Percentiles rank a stretch among this genome's conserved stretches.
Evolutionary conservation across 1,139 yeast genomes (phyloP).

Genomic region (Yamadazyma epiphylla): DNA sequence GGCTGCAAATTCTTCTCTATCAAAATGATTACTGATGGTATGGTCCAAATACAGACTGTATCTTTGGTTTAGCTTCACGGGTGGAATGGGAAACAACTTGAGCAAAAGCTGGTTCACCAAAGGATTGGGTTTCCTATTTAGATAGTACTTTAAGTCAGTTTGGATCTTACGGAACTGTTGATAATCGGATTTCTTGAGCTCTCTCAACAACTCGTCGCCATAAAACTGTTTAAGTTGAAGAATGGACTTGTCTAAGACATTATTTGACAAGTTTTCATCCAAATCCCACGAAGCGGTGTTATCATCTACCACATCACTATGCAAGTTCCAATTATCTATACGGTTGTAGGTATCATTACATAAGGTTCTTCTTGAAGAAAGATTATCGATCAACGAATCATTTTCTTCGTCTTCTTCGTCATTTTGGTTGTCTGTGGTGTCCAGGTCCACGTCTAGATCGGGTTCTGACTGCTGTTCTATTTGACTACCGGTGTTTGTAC

Average conservation of each 20-base stretch:
- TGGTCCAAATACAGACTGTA: constrained; percentile 7
- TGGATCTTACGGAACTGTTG: constrained; percentile 25
- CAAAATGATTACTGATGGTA: constrained; percentile 7
- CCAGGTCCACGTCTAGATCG: constrained; percentile 10
- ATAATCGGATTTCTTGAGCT: constrained; percentile 22
- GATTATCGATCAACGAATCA: constrained; percentile 14
- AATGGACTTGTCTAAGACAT: constrained; percentile 12
- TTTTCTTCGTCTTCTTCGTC: constrained; percentile 17
- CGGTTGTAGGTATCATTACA: constrained; percentile 10
- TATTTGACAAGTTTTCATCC: constrained; percentile 28
- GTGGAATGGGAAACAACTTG: constrained; percentile 9
- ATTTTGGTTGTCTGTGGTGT: constrained; percentile 2
- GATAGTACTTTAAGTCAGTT: constrained; percentile 17
- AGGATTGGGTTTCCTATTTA: constrained; percentile 13
- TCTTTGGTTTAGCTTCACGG: background rate
- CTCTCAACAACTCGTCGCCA: constrained; percentile 32
- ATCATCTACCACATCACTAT: constrained; percentile 27
- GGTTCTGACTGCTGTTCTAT: constrained; percentile 5
- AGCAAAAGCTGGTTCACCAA: constrained; percentile 14
- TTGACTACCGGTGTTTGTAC: constrained; percentile 27
- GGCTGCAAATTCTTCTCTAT: constrained; percentile 8
- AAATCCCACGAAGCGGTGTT: constrained; percentile 46
- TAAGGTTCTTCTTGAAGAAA: constrained; percentile 10
- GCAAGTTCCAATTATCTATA: constrained; percentile 15
- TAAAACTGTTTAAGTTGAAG: constrained; percentile 22